Conservation (phyloP, 768 basidiomycete genomes). For the Podaxis sp. region DNA sequence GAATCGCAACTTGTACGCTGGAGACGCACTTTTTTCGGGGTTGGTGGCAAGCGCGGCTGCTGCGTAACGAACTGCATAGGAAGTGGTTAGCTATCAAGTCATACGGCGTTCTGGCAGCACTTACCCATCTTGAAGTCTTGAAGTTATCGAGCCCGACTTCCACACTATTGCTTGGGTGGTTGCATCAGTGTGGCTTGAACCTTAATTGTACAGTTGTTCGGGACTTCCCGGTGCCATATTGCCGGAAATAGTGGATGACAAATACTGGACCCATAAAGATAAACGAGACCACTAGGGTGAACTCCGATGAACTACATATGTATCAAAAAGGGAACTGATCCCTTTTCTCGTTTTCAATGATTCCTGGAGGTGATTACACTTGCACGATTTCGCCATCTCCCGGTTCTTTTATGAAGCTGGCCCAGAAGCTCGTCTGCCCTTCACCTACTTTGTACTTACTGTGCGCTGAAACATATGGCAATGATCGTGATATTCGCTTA, state of each 20-base stretch:
- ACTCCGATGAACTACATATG: not conserved
- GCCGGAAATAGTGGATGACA: not conserved
- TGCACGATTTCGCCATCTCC: no score
- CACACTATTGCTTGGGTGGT: constrained; percentile 23
- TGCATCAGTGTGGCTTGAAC: constrained; percentile 43
- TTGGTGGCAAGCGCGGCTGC: constrained; percentile 83
- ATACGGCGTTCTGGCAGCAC: constrained; percentile 30
- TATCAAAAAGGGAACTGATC: no score
- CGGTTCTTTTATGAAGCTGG: no score
- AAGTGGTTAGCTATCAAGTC: constrained; percentile 21
- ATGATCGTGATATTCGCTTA: no score
- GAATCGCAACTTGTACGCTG: not conserved
- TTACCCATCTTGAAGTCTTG: constrained; percentile 68
- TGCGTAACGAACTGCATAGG: constrained; percentile 83
- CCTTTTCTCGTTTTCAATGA: no score
- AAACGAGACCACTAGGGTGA: not conserved
- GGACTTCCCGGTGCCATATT: constrained; percentile 15
- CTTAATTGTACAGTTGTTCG: constrained; percentile 39
- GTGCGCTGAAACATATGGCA: no score
- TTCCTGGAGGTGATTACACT: no score
- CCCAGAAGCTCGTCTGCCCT: no score
- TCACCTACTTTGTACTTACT: no score
- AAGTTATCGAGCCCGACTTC: constrained; percentile 45
- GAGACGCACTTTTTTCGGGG: constrained; percentile 88
- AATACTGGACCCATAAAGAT: constrained; percentile 4